A percentile compares a stretch with the other conserved stretches of the same genome.
These are phyloP conservation scores for Thielaviopsis ethacetica DNA, from an alignment of 2,329 filamentous ascomycete genomes.

Conservation along the genomic window DNA sequence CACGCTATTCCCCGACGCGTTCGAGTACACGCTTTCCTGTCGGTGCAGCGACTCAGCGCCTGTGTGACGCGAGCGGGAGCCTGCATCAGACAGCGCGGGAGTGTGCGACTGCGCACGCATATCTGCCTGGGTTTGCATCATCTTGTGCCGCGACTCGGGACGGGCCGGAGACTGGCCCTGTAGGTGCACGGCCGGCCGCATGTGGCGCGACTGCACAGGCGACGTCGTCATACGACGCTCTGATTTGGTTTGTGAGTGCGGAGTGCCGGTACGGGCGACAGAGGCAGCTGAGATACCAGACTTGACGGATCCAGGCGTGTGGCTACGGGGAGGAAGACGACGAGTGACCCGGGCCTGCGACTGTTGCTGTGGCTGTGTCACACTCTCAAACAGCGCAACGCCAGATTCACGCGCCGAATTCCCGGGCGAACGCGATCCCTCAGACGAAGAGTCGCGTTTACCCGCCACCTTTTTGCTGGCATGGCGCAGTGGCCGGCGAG, in stretches of 20 bases:
- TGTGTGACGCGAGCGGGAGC: background rate
- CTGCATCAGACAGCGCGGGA: background rate
- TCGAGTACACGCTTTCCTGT: slow-evolving; percentile 34
- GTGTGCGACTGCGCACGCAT: background rate
- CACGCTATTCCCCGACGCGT: slow-evolving; percentile 30
- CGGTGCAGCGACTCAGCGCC: slow-evolving; percentile 13
- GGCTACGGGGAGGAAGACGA: background rate
- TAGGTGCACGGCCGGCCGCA: background rate
- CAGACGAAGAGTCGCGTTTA: slow-evolving; percentile 30
- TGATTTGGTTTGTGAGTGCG: background rate
- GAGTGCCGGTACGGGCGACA: background rate
- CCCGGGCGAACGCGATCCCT: slow-evolving; percentile 22
- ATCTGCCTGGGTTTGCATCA: slow-evolving; percentile 15
- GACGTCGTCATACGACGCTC: slow-evolving; percentile 1
- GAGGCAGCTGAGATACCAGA: background rate
- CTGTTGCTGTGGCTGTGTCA: background rate
- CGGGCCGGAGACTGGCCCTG: slow-evolving; percentile 3
- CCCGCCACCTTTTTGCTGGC: slow-evolving; percentile 35
- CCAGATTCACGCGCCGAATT: slow-evolving; percentile 27
- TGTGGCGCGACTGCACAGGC: background rate
- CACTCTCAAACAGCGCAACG: slow-evolving; percentile 17
- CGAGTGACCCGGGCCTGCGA: background rate
- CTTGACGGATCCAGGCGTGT: slow-evolving; percentile 2
- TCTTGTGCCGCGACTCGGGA: slow-evolving; percentile 17
- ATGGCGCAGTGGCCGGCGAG: slow-evolving; percentile 37